Base-by-base conservation (phyloP, 1,284 basidiomycete genomes). In the Ganoderma sp. region DNA sequence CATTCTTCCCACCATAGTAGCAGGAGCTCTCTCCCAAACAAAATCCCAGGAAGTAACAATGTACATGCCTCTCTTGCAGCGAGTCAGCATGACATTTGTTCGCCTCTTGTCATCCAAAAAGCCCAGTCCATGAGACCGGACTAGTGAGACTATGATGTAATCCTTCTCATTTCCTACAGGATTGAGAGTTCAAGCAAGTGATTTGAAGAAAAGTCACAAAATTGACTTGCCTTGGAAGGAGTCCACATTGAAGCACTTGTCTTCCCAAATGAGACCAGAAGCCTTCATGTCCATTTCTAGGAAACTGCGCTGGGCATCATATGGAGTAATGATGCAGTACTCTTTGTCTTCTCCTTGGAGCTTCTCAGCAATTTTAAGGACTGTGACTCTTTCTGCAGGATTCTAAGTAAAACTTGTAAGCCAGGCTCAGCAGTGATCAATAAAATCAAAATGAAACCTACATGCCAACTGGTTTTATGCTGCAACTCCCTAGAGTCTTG, bases 81-180 rank as follows among this genome's bases (percentile, higher is more conserved):
- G 82, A 1, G 86, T 86, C 57, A 92, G 78, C 89, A 92, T 90
- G 50, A 92, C 90, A 76, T 92, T 92, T 17, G 85, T 84, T 1
- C 90, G 84, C 4, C 84, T 78, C 15, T 76, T n/a, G 62, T 83
- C 84, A 8, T 64, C 71, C 25, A 90, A 75, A 71, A 89, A 90
- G 1, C 88, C 87, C 1, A 83, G 74, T 3, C 69, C 73, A 0
- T 73, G 67, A 0, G 87, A 81, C 14, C 87, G 80, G 2, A 88
- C 85, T n/a, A 88, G 69, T 4, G 87, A 91, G 45, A 92, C 81
- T 52, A 92, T 84, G 64, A 91, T 88, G 59, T 85, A 83, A 63
- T 90, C 79, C 37, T 78, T 81, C 68, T 82, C 81, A 75, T 82
- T 81, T 6, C 82, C 80, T 81, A 8, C n/a, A 39, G n/a, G 10